phyloP scores from a whole-genome alignment of 805 yeast species.

The Yarrowia bubula region DNA sequence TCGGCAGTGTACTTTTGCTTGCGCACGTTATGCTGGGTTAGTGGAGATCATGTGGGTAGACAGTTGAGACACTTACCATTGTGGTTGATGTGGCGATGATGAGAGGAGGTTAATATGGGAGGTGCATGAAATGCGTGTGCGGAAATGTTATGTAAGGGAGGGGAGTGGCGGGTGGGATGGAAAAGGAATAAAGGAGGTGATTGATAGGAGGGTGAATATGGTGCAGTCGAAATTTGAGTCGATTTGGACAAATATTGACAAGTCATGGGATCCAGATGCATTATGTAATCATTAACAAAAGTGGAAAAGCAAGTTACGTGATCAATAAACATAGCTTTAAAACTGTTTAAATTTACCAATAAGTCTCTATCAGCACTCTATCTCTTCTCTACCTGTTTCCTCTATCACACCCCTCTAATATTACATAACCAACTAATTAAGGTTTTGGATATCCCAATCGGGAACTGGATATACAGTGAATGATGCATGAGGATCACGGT shows the following conservation, averaged over 20 bases:
- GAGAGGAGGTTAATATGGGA: background rate
- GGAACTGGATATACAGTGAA: conserved; percentile 7
- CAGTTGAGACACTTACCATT: background rate
- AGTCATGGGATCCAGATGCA: too few species aligned
- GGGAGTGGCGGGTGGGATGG: too few species aligned
- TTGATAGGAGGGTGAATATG: too few species aligned
- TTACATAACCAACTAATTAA: background rate
- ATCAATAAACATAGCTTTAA: too few species aligned
- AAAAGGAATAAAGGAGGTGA: too few species aligned
- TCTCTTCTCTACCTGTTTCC: too few species aligned
- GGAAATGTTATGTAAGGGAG: background rate
- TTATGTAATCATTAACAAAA: too few species aligned
- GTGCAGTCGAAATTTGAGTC: too few species aligned
- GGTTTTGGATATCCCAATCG: background rate
- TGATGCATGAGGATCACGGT: background rate
- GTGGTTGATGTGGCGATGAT: background rate
- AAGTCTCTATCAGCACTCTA: too few species aligned
- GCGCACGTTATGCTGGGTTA: conserved; percentile 65
- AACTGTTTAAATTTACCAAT: too few species aligned
- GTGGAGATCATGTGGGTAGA: background rate
- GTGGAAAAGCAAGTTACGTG: too few species aligned
- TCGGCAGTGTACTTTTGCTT: conserved; percentile 57
- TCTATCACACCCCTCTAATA: too few species aligned
- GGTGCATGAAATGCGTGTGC: background rate
- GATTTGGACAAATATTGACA: background rate